Percentiles rank a stretch among this genome's conserved stretches.
Evolutionary conservation across 495 filamentous ascomycete species (phyloP).

Genomic region (Hypoxylon perforatum): DNA sequence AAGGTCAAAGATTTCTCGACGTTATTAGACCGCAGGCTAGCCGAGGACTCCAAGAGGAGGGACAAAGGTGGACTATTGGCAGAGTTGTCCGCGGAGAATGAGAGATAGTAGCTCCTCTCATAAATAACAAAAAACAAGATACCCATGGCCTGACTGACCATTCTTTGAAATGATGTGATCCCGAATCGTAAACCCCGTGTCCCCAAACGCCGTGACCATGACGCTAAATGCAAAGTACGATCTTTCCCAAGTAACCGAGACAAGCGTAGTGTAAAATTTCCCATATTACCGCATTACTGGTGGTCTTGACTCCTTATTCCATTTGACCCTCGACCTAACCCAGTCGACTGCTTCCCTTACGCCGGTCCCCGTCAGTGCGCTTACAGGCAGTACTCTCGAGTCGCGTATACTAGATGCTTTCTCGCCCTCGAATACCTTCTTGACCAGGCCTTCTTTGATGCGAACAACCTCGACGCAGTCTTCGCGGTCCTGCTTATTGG

Average conservation of each 20-base stretch:
- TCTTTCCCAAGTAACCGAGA: slow-evolving; percentile 12
- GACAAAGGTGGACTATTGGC: slow-evolving; percentile 79
- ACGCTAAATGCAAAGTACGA: slow-evolving; percentile 37
- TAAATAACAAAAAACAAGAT: slow-evolving; percentile 45
- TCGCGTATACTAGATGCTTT: slow-evolving; percentile 86
- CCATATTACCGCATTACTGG: slow-evolving; percentile 84
- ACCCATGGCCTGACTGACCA: slow-evolving; percentile 41
- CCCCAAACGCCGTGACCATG: slow-evolving; percentile 38
- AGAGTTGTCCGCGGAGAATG: slow-evolving; percentile 88
- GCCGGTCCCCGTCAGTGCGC: slow-evolving; percentile 88
- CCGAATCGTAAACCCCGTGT: slow-evolving; percentile 28
- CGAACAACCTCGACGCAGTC: slow-evolving; percentile 97
- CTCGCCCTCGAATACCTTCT: slow-evolving; percentile 94
- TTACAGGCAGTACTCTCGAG: slow-evolving; percentile 89
- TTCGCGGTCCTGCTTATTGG: slow-evolving; percentile 97
- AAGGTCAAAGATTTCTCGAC: slow-evolving; percentile 84
- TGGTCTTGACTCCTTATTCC: slow-evolving; percentile 93
- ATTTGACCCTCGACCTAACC: slow-evolving; percentile 88
- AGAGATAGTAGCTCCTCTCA: slow-evolving; percentile 53
- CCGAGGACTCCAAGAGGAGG: slow-evolving; percentile 79
- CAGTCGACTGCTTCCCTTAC: slow-evolving; percentile 96
- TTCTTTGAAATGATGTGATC: slow-evolving; percentile 28
- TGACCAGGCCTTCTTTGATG: slow-evolving; percentile 95
- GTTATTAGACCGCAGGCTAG: slow-evolving; percentile 75
- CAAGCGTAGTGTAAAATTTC: background rate